These are phyloP conservation scores for Colletotrichum phormii DNA, from an alignment of 2,329 filamentous ascomycete genomes.

Conservation along the genomic window DNA sequence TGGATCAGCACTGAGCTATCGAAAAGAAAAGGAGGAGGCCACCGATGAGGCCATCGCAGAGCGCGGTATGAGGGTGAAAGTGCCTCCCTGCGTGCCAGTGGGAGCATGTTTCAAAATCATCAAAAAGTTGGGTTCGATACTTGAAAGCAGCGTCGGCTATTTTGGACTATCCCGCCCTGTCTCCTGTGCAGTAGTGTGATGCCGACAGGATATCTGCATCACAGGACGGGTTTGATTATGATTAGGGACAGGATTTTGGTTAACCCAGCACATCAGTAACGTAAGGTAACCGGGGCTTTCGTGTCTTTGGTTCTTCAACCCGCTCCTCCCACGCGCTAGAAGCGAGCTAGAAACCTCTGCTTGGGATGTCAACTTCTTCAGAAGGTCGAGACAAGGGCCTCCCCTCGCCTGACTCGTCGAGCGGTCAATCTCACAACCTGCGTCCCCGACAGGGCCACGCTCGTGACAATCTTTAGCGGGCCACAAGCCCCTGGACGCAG, in stretches of 20 bases:
- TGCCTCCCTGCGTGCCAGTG: not conserved
- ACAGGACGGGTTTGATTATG: not conserved
- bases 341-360: conserved; percentile 31
- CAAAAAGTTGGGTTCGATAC: conserved; percentile 4
- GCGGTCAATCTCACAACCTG: conserved; percentile 17
- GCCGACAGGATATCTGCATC: not conserved
- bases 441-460: not conserved
- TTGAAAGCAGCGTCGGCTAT: not conserved
- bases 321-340: conserved; percentile 19
- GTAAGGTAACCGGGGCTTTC: not conserved
- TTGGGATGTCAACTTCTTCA: conserved; percentile 21
- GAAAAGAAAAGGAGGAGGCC: not conserved
- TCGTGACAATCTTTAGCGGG: conserved; percentile 6
- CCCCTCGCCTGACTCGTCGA: conserved; percentile 25
- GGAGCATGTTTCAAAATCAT: not conserved
- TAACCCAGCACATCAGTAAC: not conserved
- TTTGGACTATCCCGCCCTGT: not conserved
- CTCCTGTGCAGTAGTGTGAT: not conserved
- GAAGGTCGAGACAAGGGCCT: not conserved
- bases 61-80: conserved; percentile 1
- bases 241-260: not conserved
- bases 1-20: not conserved
- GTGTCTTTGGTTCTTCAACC: conserved; percentile 5
- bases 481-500: conserved; percentile 15
- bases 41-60: not conserved